Evolutionary conservation across 257 asterid species (phyloP), one percentile per base, ranked within the genome.

Genomic region (Solanum etuberosum): DNA sequence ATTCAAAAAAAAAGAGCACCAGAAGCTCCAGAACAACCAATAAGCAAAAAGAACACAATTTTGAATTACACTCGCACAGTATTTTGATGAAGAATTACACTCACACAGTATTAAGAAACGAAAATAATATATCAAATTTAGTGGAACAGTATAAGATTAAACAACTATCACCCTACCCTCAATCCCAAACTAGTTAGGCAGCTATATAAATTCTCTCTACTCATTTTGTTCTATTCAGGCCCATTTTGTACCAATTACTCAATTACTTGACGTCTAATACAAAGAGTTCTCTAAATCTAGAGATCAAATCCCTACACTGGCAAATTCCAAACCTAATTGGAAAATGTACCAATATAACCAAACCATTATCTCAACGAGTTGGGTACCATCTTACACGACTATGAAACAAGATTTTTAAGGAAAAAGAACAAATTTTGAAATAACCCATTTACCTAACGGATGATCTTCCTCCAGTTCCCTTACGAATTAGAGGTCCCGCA

Each of bases 381-480:
- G 25, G 37, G 38, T 27, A 77, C 20, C 84, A 42, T 77, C 59
- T 76, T n/a, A 38, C 57, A 38, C 35, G 14, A 23, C 7, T 51
- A 51, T 16, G 27, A 85, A 84, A 86, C 42, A 29, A 42, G 67
- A 12, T n/a, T 31, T 68, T 68, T 25, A 72, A 46, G 16, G 35
- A 3, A 70, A 70, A 86, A 83, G 46, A 76, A 86, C 83, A 83
- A 88, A 90, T 34, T 78, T 67, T 34, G 37, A 81, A 21, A 87
- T 80, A 46, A 32, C 77, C 74, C 32, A 63, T 73, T 80, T 80
- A 97, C 99, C 99, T 97, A 74, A 97, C 98, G 67, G 99, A 97
- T 54, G 99, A 97, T 92, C 99, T 95, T 86, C 99, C 99, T 40
- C 99, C 99, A 74, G 99, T 97, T 40, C 99, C 99, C 94, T 95